Evolutionary conservation across 1,139 yeast species (phyloP), one percentile per base, ranked within the genome.

Genomic region (Wickerhamomyces sp.): DNA sequence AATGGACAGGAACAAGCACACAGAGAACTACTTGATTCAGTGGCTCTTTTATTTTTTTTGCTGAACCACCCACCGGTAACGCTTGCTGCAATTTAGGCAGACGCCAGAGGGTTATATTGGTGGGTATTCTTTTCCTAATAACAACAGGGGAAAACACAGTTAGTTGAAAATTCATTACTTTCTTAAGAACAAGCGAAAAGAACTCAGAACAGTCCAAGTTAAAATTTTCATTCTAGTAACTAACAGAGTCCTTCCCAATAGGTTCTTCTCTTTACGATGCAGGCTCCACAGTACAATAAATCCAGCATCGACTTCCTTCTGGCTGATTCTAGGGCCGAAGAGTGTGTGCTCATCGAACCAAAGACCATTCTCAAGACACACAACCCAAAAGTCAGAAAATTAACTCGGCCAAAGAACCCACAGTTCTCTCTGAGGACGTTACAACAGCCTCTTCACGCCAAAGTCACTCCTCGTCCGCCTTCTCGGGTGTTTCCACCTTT

Each of bases 401-500:
- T 49, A n/a, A 30, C 20, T 14, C 36, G 51, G 12, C 52, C 52
- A 9, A 31, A 30, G 25, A 26, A 30, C 17, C 47, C 49, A 4
- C 27, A 36, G 4, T 33, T 49, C 13, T 35, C 46, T 7, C 31
- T 52, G 16, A 28, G 33, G 14, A 36, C 53, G 17, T 26, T 54
- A 13, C 57, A 54, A 33, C 56, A 54, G 30, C 58, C 58, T 2
- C 31, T 42, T 13, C 47, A 50, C 35, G 54, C 53, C 16, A 54
- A 54, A 30, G 57, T 53, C n/a, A 44, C 54, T 1, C 50, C 55
- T 2, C 35, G 47, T 4, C 37, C 49, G 3, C 36, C 44, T 4
- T 42, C 47, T 1, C 38, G 46, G 9, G 44, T 41, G 4, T 45
- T 44, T 35, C 49, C 54, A 6, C 52, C 57, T 1, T 41, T 50